Percentiles rank a stretch among this genome's conserved stretches.
These are phyloP conservation scores for Stellera chamaejasme DNA, from an alignment of 345 rosid species.

Conservation along the genomic window DNA sequence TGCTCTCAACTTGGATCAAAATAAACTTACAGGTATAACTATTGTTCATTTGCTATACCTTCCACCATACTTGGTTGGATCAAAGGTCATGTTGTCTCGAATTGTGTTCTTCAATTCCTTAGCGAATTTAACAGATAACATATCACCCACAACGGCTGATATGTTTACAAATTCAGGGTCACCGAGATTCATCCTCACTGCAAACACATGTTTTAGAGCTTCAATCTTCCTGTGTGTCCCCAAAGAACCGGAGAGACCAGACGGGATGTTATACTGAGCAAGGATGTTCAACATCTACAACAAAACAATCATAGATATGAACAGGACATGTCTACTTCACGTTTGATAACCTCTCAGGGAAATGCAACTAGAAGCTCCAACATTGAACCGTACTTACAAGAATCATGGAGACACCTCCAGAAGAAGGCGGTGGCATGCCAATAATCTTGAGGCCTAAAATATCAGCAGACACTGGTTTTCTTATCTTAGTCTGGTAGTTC, in stretches of 20 bases:
- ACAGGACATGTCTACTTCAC: not conserved
- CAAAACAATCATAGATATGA: conserved; percentile 10
- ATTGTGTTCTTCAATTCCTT: conserved; percentile 32
- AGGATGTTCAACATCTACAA: conserved; percentile 46
- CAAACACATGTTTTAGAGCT: conserved; percentile 56
- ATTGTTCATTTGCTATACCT: conserved; percentile 21
- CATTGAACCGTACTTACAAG: conserved; percentile 27
- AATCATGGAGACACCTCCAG: conserved; percentile 46
- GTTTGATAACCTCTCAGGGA: not conserved
- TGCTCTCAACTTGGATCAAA: too few species aligned
- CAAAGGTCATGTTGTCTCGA: conserved; percentile 45
- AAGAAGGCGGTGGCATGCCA: conserved; percentile 66
- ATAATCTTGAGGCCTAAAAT: conserved; percentile 35
- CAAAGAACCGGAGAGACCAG: conserved; percentile 31
- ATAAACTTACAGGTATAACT: too few species aligned
- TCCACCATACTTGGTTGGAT: conserved; percentile 39
- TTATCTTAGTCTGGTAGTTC: conserved; percentile 34
- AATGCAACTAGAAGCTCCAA: not conserved
- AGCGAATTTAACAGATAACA: conserved; percentile 52
- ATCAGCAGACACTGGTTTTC: conserved; percentile 27
- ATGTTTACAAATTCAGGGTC: conserved; percentile 50
- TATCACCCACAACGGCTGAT: conserved; percentile 34
- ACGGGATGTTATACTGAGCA: conserved; percentile 31
- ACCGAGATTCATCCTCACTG: conserved; percentile 59
- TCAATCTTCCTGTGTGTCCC: conserved; percentile 51